phyloP scores from a whole-genome alignment of 2,329 filamentous ascomycete species.

The Colletotrichum tamarilloi region DNA sequence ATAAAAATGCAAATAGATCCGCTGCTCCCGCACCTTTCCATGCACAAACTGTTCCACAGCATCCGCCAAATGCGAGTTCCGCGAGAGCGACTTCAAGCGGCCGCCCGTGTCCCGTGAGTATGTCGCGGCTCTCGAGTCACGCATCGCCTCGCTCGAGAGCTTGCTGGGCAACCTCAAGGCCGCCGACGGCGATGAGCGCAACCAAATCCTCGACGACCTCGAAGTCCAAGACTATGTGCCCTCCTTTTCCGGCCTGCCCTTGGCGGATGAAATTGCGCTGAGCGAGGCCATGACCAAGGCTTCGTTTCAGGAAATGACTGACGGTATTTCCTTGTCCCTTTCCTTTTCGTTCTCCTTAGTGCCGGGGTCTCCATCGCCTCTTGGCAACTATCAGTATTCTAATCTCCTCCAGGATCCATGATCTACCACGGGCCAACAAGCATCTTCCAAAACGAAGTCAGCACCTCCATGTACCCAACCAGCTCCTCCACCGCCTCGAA shows the following conservation, averaged over 20 bases:
- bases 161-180: constrained; percentile 45
- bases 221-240: constrained; percentile 43
- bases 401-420: constrained; percentile 19
- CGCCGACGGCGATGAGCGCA: constrained; percentile 41
- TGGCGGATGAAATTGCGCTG: constrained; percentile 7
- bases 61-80: constrained; percentile 34
- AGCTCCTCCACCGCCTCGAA: background rate
- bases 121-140: constrained; percentile 42
- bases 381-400: background rate
- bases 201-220: constrained; percentile 46
- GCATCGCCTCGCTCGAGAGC: constrained; percentile 40
- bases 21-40: constrained; percentile 36
- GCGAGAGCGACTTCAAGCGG: constrained; percentile 35
- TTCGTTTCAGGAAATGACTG: constrained; percentile 24
- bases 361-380: too few species aligned
- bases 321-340: background rate
- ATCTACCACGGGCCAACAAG: constrained; percentile 40
- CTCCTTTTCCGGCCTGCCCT: constrained; percentile 11
- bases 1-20: constrained; percentile 19
- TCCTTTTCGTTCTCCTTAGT: background rate
- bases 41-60: constrained; percentile 35
- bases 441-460: constrained; percentile 38
- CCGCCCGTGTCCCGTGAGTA: constrained; percentile 39
- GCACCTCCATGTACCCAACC: background rate
- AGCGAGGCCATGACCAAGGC: constrained; percentile 28